phyloP scores from a whole-genome alignment of 2,329 filamentous ascomycete species.

The Pestalotiopsis fici region DNA sequence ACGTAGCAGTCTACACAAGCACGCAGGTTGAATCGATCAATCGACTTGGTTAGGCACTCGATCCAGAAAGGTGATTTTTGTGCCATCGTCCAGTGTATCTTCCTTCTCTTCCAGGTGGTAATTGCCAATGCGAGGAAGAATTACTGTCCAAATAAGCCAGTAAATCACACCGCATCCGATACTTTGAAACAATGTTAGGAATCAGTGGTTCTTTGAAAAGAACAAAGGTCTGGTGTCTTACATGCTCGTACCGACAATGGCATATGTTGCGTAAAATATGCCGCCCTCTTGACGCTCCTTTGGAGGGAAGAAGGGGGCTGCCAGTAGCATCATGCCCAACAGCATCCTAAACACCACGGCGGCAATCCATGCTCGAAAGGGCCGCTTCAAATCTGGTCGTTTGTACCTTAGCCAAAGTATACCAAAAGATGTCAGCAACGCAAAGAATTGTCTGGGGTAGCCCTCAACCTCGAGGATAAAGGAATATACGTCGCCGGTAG shows the following conservation, averaged over 20 bases:
- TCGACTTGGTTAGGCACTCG: constrained; percentile 24
- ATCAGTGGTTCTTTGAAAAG: not conserved
- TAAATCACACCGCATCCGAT: constrained; percentile 61
- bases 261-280: constrained; percentile 56
- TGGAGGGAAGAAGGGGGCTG: constrained; percentile 64
- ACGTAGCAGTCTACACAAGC: no score
- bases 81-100: constrained; percentile 65
- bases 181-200: constrained; percentile 36
- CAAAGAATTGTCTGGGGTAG: constrained; percentile 64
- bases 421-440: constrained; percentile 57
- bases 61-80: constrained; percentile 61
- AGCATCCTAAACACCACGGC: constrained; percentile 58
- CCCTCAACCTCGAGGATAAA: constrained; percentile 75
- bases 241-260: constrained; percentile 53
- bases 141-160: constrained; percentile 68
- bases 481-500: constrained; percentile 66
- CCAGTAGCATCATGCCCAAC: constrained; percentile 55
- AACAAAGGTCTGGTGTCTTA: constrained; percentile 40
- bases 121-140: constrained; percentile 58
- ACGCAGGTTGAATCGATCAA: no score
- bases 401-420: constrained; percentile 61
- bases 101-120: constrained; percentile 65
- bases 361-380: constrained; percentile 65
- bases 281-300: constrained; percentile 44
- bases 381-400: constrained; percentile 60